phyloP scores from a whole-genome alignment of 129 eudicot species.

The Chrysanthemum seticuspe region DNA sequence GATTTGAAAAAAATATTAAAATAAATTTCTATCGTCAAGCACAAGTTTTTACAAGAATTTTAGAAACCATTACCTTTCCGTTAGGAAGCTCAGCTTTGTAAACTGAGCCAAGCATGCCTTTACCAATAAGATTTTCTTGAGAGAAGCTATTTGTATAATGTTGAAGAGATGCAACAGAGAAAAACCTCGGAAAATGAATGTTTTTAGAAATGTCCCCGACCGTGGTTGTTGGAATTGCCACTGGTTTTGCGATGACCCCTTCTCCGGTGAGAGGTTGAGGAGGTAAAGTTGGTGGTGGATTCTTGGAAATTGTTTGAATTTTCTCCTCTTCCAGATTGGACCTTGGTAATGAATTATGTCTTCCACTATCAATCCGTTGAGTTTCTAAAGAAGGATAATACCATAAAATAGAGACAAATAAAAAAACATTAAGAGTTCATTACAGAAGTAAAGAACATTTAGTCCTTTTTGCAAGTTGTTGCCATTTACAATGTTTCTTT shows the following conservation, averaged over 20 bases:
- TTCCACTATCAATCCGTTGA: conserved; percentile 6
- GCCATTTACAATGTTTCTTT: neutral
- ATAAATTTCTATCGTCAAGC: too few relatives aligned
- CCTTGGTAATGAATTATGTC: conserved; percentile 20
- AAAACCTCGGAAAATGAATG: conserved; percentile 36
- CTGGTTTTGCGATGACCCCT: conserved; percentile 45
- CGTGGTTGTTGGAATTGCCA: conserved; percentile 22
- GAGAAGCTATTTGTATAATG: conserved; percentile 59
- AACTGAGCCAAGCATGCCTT: conserved; percentile 57
- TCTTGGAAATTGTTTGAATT: conserved; percentile 23
- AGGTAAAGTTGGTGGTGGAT: conserved; percentile 25
- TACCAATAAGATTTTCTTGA: conserved; percentile 52
- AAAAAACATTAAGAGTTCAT: neutral
- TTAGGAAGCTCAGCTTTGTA: conserved; percentile 55
- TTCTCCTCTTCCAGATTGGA: conserved; percentile 15
- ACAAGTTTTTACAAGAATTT: neutral
- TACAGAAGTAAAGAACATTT: neutral
- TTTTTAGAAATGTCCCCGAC: conserved; percentile 21
- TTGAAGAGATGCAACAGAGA: conserved; percentile 59
- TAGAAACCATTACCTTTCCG: conserved; percentile 49
- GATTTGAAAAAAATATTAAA: neutral
- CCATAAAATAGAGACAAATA: neutral
- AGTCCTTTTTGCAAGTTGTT: neutral
- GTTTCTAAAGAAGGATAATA: neutral
- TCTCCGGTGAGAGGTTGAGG: conserved; percentile 44